Percentiles rank a stretch among this genome's conserved stretches.
Conservation (phyloP, 1,284 basidiomycete genomes). For the Cutaneotrichosporon sp. region DNA sequence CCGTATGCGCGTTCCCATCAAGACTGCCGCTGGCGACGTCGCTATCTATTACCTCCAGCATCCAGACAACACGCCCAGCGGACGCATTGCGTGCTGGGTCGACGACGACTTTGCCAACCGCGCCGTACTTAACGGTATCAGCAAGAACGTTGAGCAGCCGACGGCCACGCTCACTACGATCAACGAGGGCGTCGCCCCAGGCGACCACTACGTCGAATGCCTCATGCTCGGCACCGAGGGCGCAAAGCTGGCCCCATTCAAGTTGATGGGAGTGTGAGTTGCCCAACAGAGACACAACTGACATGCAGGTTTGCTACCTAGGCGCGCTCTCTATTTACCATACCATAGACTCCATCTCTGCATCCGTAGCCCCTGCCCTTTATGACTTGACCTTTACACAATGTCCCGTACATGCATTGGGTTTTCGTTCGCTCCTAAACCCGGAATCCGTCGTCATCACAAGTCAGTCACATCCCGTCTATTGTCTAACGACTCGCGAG, state of each 20-base stretch:
- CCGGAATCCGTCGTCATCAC: not conserved
- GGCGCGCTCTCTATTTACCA: not conserved
- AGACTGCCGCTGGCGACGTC: constrained; percentile 56
- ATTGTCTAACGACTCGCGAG: constrained; percentile 5
- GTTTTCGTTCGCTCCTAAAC: not conserved
- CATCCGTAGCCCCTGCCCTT: constrained; percentile 1
- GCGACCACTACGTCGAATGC: constrained; percentile 84
- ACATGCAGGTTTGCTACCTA: constrained; percentile 15
- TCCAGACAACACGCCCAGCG: constrained; percentile 53
- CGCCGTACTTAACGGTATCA: constrained; percentile 53
- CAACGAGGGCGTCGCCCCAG: constrained; percentile 70
- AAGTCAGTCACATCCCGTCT: constrained; percentile 2
- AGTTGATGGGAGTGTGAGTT: constrained; percentile 69
- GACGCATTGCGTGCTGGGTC: constrained; percentile 58
- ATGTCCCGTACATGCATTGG: constrained; percentile 8
- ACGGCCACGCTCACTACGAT: constrained; percentile 65
- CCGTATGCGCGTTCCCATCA: constrained; percentile 64
- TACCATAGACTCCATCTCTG: constrained; percentile 8
- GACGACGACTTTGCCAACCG: constrained; percentile 57
- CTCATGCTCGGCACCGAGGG: constrained; percentile 76
- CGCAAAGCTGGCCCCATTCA: constrained; percentile 64
- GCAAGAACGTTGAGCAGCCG: constrained; percentile 52
- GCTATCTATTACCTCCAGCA: constrained; percentile 57
- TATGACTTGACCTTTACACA: not conserved
- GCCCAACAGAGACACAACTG: not conserved